phyloP scores from a whole-genome alignment of 257 asterid species.

The Plantago ovata region DNA sequence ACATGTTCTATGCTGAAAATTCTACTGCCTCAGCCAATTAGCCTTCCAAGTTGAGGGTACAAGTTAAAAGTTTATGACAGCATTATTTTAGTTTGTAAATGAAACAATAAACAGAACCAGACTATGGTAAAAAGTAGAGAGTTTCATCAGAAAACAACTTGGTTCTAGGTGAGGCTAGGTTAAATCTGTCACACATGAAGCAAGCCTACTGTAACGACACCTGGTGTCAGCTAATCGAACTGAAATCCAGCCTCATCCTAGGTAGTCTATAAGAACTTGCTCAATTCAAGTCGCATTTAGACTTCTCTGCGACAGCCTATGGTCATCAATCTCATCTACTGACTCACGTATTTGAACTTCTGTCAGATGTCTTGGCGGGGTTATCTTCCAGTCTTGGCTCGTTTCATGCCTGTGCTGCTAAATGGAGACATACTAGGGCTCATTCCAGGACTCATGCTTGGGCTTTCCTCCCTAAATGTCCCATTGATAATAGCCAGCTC shows the following conservation, averaged over 20 bases:
- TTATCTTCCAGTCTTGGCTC: constrained; percentile 69
- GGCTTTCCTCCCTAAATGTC: constrained; percentile 69
- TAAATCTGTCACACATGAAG: constrained; percentile 1
- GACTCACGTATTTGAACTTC: neutral
- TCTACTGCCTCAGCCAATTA: neutral
- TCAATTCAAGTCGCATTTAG: constrained; percentile 1
- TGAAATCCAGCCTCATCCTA: constrained; percentile 7
- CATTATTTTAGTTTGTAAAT: constrained; percentile 3
- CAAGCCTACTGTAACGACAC: neutral
- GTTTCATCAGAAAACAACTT: neutral
- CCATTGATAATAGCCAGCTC: constrained; percentile 77
- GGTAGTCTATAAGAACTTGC: constrained; percentile 5
- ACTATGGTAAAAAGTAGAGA: neutral
- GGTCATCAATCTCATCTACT: constrained; percentile 11
- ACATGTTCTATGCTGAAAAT: too few relatives aligned
- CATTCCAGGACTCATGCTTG: constrained; percentile 77
- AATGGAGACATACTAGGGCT: constrained; percentile 87
- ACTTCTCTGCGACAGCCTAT: constrained; percentile 10
- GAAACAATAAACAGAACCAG: neutral
- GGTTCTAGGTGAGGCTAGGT: neutral
- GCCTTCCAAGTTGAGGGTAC: neutral
- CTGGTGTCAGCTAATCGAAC: neutral
- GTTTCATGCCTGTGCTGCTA: constrained; percentile 58
- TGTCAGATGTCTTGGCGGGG: neutral
- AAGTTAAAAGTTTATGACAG: neutral